phyloP scores from a whole-genome alignment of 1,139 yeast genomes.

The Kodamaea anthophila region DNA sequence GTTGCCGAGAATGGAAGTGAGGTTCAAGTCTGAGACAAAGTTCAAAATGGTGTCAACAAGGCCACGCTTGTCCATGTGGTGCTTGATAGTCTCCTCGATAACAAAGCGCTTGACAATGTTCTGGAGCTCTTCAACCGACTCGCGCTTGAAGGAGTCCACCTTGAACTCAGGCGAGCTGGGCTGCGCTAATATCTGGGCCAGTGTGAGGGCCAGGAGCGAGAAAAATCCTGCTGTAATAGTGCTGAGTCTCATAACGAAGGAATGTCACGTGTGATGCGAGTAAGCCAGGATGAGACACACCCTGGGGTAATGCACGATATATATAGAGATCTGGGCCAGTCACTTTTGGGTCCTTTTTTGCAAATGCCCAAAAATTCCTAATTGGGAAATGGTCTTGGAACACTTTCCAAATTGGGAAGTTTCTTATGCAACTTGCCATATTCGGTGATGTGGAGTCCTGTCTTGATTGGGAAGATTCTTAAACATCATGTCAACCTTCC shows the following conservation, averaged over 20 bases:
- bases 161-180: constrained; percentile 7
- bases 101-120: constrained; percentile 3
- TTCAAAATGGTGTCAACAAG: constrained; percentile 13
- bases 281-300: too few species aligned
- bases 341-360: too few species aligned
- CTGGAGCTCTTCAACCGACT: constrained; percentile 1
- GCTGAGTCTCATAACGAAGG: constrained; percentile 15
- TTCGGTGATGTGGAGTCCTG: background rate
- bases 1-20: constrained; percentile 15
- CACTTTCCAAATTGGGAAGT: constrained; percentile 2
- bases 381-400: background rate
- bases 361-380: constrained; percentile 3
- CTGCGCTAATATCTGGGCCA: constrained; percentile 8
- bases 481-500: too few species aligned
- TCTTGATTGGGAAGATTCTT: too few species aligned
- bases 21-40: constrained; percentile 16
- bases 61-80: constrained; percentile 10
- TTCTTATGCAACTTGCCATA: constrained; percentile 1
- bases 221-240: constrained; percentile 15
- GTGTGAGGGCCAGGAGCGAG: constrained; percentile 12
- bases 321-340: too few species aligned
- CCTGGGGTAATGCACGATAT: too few species aligned
- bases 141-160: too few species aligned
- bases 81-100: constrained; percentile 2
- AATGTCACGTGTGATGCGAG: constrained; percentile 4